Evolutionary conservation across 2,329 filamentous ascomycete genomes (phyloP).

Genomic region (Sarocladium brachiariae): DNA sequence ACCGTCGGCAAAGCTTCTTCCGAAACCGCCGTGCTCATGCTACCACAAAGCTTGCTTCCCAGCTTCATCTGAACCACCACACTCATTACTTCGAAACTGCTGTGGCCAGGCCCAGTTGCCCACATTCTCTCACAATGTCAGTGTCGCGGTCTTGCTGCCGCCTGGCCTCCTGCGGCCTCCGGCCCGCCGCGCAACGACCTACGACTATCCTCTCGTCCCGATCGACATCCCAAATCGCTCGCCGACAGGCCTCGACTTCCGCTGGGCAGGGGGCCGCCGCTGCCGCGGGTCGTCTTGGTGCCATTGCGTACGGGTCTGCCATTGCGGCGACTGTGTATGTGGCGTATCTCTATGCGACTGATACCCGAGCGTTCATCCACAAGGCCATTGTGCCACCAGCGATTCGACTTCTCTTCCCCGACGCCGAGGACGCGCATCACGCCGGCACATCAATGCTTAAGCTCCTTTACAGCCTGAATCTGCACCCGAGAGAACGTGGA

Average conservation of each 20-base stretch:
- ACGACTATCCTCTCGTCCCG: neutral
- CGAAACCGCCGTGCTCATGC: no score
- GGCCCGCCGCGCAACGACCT: neutral
- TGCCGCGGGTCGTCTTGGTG: conserved; percentile 27
- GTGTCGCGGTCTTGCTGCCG: conserved; percentile 7
- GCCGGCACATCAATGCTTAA: conserved; percentile 65
- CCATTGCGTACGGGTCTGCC: conserved; percentile 32
- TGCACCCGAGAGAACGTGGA: conserved; percentile 77
- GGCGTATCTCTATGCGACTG: conserved; percentile 63
- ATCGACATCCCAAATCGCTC: conserved; percentile 5
- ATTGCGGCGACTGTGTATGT: conserved; percentile 36
- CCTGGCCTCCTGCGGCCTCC: conserved; percentile 4
- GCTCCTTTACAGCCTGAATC: conserved; percentile 61
- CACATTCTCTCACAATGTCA: conserved; percentile 4
- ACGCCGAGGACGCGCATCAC: conserved; percentile 91
- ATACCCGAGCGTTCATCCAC: conserved; percentile 66
- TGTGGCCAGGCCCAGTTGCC: neutral
- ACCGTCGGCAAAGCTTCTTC: no score
- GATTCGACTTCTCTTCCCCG: conserved; percentile 59
- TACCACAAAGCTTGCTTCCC: no score
- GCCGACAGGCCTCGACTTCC: conserved; percentile 27
- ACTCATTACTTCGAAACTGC: neutral
- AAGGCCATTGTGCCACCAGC: conserved; percentile 60
- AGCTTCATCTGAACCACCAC: neutral
- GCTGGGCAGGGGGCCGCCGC: conserved; percentile 22